Evolutionary conservation across 2,329 filamentous ascomycete genomes (phyloP), one percentile per base, ranked within the genome.

Genomic region (Aureobasidium leucospermi): DNA sequence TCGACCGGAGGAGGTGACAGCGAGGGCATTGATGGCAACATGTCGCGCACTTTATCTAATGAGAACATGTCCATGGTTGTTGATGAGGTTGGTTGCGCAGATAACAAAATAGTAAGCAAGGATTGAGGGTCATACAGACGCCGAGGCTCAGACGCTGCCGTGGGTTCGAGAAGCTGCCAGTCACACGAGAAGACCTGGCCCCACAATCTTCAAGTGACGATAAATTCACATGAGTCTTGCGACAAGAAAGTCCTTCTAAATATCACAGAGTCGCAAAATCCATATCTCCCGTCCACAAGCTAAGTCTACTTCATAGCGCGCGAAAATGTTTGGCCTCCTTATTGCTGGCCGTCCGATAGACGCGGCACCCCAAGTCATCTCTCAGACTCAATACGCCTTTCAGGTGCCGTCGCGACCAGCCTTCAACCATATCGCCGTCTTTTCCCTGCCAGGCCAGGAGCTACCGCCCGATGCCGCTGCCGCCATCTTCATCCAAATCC

Each of bases 401-500:
- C 63, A 63, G 15, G 90, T 94, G 72, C 85, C 87, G 15, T 72
- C 81, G 6, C 68, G 71, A 29, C 81, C 84, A 1, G 67, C 78
- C 5, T 85, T 87, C 72, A 79, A 77, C 58, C 91, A 97, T 71
- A 82, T 97, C 59, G 88, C 91, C 67, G 85, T 97, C 60, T 96
- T 97, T 76, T 80, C 96, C 38, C 83, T 96, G 0, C 95, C 94
- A 0, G 88, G 87, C 45, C 79, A 87, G 9, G 73, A 81, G 9
- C 80, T 99, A 0, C 92, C 92, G 0, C 78, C 82, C 4, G 82
- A 84, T 65, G 88, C 88, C 19, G 93, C 90, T 5, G 94, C 92
- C 13, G 89, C 91, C 48, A 93, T 99, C 64, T 97, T 96, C 76
- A 82, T 96, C 49, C 87, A 92, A 64, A 76, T 87, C n/a, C 82